Evolutionary conservation across 441 rosid genomes (phyloP), one percentile per base, ranked within the genome.

Genomic region (Populus trichocarpa): DNA sequence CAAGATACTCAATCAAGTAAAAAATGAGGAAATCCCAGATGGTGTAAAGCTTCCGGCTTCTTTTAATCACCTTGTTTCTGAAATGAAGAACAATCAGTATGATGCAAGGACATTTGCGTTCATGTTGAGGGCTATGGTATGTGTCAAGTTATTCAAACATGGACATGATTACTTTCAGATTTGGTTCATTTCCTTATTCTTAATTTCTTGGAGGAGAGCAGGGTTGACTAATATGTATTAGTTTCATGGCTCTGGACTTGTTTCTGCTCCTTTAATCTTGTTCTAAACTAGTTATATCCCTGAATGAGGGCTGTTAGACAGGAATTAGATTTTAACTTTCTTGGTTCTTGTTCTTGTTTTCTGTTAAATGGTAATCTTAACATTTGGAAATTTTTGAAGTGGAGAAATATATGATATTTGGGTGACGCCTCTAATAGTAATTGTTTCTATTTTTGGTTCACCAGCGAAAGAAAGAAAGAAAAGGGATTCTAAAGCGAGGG

Each of bases 41-140:
- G 93, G 86, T 84, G 75, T 97, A 79, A 91, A 90, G 90, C 89
- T 87, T 75, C 99, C 99, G 18, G 90, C 87, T 89, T 90, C 99
- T 77, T 97, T 86, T 85, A 79, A 74, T 75, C 90, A 93, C 74
- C 99, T 97, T 85, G 90, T 97, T 77, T 87, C 88, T 72, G 96
- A 92, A 77, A 91, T 92, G 93, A 92, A 93, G 89, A 89, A 83
- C 82, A 87, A 85, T 81, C 95, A 86, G 65, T 90, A 95, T 83
- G 99, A 97, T 81, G 92, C 99, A 74, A 91, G 84, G 85, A 90
- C 96, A 46, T 93, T 93, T 77, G 97, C 93, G 75, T 82, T 97
- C 76, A 86, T 83, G 74, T 82, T 95, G 83, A 91, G 91, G 82
- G 99, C 96, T 81, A 95, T 92, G 99, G 99, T 97, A 91, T 6